phyloP scores from a whole-genome alignment of 164 flowering plant species.

The Brasenia schreberi region DNA sequence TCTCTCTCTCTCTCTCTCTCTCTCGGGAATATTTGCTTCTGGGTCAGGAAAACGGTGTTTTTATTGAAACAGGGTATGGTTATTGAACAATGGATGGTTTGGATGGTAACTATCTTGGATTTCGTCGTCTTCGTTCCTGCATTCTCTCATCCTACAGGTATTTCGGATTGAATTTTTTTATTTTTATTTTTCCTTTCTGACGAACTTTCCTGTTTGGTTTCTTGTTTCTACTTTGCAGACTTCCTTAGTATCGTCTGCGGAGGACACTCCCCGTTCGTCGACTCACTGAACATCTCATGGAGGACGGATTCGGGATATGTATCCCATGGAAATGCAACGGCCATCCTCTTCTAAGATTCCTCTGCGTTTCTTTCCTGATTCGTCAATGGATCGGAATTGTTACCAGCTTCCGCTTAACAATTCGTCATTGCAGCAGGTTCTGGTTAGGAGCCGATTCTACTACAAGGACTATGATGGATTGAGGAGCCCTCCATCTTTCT shows the following conservation, averaged over 20 bases:
- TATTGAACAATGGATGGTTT: background rate
- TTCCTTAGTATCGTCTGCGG: slow-evolving; percentile 80
- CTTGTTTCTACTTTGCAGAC: slow-evolving; percentile 22
- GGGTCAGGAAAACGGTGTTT: background rate
- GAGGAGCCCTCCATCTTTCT: slow-evolving; percentile 50
- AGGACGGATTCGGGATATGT: slow-evolving; percentile 37
- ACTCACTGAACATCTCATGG: slow-evolving; percentile 59
- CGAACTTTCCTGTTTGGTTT: background rate
- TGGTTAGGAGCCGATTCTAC: slow-evolving; percentile 54
- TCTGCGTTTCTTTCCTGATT: slow-evolving; percentile 50
- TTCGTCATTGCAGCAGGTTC: slow-evolving; percentile 28
- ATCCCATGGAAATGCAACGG: slow-evolving; percentile 28
- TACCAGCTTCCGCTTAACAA: slow-evolving; percentile 45
- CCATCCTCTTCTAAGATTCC: slow-evolving; percentile 27
- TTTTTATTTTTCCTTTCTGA: background rate
- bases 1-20: background rate
- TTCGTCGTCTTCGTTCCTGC: background rate
- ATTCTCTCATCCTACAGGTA: background rate
- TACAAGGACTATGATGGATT: slow-evolving; percentile 72
- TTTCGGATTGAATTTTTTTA: background rate
- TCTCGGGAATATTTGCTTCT: background rate
- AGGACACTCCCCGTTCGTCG: slow-evolving; percentile 26
- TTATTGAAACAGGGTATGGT: background rate
- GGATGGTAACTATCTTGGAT: background rate
- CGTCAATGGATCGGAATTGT: slow-evolving; percentile 32